These are phyloP conservation scores for Noccaea bulbosa DNA, from an alignment of 345 rosid species.

Conservation along the genomic window DNA sequence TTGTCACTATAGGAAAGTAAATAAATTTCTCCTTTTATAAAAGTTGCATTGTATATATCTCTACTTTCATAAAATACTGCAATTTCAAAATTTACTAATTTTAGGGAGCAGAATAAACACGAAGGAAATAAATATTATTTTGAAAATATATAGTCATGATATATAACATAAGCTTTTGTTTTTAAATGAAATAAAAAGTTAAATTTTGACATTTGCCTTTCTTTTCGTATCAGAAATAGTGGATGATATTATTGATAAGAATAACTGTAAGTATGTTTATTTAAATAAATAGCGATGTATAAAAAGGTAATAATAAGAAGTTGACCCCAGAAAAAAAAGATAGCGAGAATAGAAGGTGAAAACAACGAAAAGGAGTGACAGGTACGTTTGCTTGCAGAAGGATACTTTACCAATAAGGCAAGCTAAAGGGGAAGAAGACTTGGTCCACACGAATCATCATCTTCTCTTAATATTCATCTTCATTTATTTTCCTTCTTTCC, in stretches of 20 bases:
- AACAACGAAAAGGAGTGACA: constrained; percentile 36
- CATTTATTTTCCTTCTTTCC: constrained; percentile 13
- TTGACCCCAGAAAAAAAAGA: not conserved
- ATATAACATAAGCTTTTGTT: not conserved
- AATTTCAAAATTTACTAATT: not conserved
- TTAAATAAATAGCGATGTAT: not conserved
- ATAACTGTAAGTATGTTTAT: constrained; percentile 5
- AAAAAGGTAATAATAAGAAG: constrained; percentile 5
- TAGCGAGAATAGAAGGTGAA: constrained; percentile 19
- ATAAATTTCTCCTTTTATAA: not conserved
- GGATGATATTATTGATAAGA: constrained; percentile 9
- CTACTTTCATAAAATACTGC: not conserved
- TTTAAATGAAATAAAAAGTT: not conserved
- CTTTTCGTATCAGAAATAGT: not conserved
- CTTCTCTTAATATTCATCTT: constrained; percentile 9
- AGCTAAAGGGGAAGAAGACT: constrained; percentile 42
- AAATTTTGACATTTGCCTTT: not conserved
- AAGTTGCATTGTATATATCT: constrained; percentile 9
- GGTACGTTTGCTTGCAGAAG: constrained; percentile 42
- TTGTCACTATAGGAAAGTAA: not conserved
- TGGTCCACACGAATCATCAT: constrained; percentile 51
- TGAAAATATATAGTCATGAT: not conserved
- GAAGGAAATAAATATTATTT: not conserved
- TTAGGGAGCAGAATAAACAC: not conserved
- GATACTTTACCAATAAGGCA: constrained; percentile 51